A percentile compares a stretch with the other conserved stretches of the same genome.
These are phyloP conservation scores for Pleurotus salmoneostramineus DNA, from an alignment of 768 basidiomycete species.

Conservation along the genomic window DNA sequence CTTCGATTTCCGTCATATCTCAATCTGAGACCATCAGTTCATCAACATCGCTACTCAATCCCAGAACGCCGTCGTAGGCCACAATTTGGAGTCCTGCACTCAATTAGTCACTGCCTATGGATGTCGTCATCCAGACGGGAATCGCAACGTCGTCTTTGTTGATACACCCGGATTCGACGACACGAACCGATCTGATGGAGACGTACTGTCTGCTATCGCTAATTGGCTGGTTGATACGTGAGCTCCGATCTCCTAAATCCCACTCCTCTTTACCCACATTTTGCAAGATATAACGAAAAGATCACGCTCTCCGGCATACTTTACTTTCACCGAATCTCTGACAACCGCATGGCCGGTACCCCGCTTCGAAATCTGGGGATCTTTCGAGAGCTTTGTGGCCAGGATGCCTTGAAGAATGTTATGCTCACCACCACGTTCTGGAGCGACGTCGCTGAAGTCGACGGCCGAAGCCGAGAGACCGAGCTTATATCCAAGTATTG, in stretches of 20 bases:
- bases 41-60: conserved; percentile 18
- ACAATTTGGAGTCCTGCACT: conserved; percentile 20
- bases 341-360: conserved; percentile 8
- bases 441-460: neutral
- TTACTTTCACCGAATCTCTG: conserved; percentile 6
- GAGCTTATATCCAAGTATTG: conserved; percentile 4
- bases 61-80: conserved; percentile 16
- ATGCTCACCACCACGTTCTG: conserved; percentile 8
- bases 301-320: conserved; percentile 6
- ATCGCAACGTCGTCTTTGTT: conserved; percentile 19
- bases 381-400: conserved; percentile 5
- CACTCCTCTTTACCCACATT: neutral
- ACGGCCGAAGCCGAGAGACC: neutral
- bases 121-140: conserved; percentile 11
- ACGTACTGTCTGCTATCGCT: conserved; percentile 18
- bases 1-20: neutral
- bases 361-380: conserved; percentile 5
- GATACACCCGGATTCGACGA: conserved; percentile 29
- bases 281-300: conserved; percentile 1
- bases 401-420: conserved; percentile 4
- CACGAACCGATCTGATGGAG: conserved; percentile 16
- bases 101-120: conserved; percentile 13
- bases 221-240: conserved; percentile 23
- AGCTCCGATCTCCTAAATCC: neutral
- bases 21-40: conserved; percentile 13